Evolutionary conservation across 2,329 filamentous ascomycete genomes (phyloP).

Genomic region (Exophiala alcalophila): DNA sequence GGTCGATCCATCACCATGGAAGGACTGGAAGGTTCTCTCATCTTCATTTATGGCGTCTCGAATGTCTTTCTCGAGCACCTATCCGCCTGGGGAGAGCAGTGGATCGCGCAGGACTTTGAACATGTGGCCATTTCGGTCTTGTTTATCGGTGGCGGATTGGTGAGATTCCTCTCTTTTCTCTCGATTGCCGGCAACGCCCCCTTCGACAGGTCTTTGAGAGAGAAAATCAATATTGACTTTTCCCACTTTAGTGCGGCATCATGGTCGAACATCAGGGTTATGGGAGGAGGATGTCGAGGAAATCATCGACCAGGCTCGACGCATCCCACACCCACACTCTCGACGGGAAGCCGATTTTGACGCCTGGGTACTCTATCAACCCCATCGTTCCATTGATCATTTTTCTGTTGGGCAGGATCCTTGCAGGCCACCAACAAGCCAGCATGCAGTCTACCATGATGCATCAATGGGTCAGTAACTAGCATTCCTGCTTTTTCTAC

Average conservation of each 20-base stretch:
- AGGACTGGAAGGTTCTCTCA: conserved; percentile 75
- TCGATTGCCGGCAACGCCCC: too few relatives aligned
- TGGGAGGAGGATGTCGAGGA: conserved; percentile 61
- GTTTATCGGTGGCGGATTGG: conserved; percentile 77
- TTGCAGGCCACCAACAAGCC: conserved; percentile 74
- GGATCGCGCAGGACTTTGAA: conserved; percentile 71
- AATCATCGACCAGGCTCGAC: too few relatives aligned
- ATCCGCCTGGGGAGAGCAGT: conserved; percentile 63
- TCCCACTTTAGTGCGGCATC: conserved; percentile 67
- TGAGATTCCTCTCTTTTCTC: conserved; percentile 43
- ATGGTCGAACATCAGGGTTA: conserved; percentile 72
- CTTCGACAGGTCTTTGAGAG: not conserved
- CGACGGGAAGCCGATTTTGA: conserved; percentile 35
- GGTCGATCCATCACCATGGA: conserved; percentile 64
- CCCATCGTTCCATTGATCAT: conserved; percentile 75
- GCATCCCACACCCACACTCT: conserved; percentile 43
- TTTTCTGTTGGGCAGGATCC: conserved; percentile 75
- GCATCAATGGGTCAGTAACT: conserved; percentile 67
- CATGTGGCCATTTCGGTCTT: conserved; percentile 82
- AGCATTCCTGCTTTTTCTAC: too few relatives aligned
- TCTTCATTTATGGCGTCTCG: conserved; percentile 74
- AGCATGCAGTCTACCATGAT: conserved; percentile 76
- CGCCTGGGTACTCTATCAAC: conserved; percentile 63
- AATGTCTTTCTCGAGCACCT: conserved; percentile 84
- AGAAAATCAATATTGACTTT: conserved; percentile 30